These are phyloP conservation scores for Rhipidocladum racemiflorum DNA, from an alignment of 176 grass and related monocot genomes.

Conservation along the genomic window DNA sequence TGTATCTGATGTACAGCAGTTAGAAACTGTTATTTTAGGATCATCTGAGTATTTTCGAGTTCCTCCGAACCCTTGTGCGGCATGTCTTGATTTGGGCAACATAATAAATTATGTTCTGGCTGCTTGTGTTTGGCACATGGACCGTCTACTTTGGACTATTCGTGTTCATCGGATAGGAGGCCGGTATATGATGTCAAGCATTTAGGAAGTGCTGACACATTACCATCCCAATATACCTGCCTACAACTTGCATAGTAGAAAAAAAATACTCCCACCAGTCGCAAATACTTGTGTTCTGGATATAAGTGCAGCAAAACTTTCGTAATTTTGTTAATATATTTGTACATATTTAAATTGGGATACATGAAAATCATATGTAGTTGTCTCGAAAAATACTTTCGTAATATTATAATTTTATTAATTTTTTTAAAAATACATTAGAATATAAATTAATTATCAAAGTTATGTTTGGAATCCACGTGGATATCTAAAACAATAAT, in stretches of 20 bases:
- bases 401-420: too few relatives aligned
- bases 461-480: too few relatives aligned
- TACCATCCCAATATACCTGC: not conserved
- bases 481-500: too few relatives aligned
- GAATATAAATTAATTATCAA: too few relatives aligned
- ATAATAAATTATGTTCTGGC: not conserved
- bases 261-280: not conserved
- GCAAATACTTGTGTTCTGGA: too few relatives aligned
- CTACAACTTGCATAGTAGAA: not conserved
- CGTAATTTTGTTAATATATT: too few relatives aligned
- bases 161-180: not conserved
- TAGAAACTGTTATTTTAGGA: not conserved
- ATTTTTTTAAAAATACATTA: too few relatives aligned
- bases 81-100: not conserved
- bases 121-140: not conserved
- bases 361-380: too few relatives aligned
- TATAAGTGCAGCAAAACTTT: too few relatives aligned
- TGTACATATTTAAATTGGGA: too few relatives aligned
- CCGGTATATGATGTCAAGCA: not conserved
- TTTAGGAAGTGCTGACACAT: not conserved
- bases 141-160: not conserved
- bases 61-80: not conserved
- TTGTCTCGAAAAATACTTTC: too few relatives aligned
- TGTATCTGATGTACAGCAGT: constrained; percentile 40
- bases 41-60: not conserved